phyloP scores from a whole-genome alignment of 202 grass and related monocot species.

The Saccharum hybrid region DNA sequence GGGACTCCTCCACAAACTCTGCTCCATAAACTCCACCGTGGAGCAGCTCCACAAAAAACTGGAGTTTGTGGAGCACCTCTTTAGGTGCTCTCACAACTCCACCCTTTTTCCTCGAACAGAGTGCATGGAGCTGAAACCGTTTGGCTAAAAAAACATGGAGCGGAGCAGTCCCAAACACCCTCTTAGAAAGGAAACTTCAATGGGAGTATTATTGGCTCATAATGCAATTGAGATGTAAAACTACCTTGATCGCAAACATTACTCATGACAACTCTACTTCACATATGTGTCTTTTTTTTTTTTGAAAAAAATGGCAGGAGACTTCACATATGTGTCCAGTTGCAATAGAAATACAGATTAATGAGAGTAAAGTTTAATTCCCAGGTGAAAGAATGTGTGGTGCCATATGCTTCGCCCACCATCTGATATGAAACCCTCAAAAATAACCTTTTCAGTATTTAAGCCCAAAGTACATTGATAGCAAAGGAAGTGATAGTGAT shows the following conservation, averaged over 20 bases:
- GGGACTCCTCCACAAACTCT: too few species aligned
- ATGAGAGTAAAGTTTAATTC: background rate
- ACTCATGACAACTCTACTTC: background rate
- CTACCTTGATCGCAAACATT: conserved; percentile 1
- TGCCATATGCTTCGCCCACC: background rate
- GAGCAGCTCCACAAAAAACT: too few species aligned
- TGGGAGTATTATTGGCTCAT: background rate
- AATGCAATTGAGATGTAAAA: conserved; percentile 18
- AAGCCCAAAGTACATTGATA: background rate
- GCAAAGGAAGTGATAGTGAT: conserved; percentile 15
- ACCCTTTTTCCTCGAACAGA: too few species aligned
- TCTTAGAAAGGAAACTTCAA: conserved; percentile 27
- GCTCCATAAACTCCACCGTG: too few species aligned
- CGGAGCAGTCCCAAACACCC: too few species aligned
- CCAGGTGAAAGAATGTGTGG: conserved; percentile 1
- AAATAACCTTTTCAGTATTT: background rate
- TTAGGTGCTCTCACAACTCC: too few species aligned
- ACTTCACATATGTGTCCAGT: background rate
- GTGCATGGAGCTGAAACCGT: too few species aligned
- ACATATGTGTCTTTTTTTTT: background rate
- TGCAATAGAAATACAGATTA: background rate
- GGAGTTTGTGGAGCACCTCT: too few species aligned
- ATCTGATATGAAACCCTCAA: background rate
- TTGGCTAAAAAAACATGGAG: too few species aligned
- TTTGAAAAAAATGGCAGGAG: too few species aligned